Percentiles rank a stretch among this genome's conserved stretches.
Conservation (phyloP, 129 eudicot species). For the Pulicaria dysenterica region DNA sequence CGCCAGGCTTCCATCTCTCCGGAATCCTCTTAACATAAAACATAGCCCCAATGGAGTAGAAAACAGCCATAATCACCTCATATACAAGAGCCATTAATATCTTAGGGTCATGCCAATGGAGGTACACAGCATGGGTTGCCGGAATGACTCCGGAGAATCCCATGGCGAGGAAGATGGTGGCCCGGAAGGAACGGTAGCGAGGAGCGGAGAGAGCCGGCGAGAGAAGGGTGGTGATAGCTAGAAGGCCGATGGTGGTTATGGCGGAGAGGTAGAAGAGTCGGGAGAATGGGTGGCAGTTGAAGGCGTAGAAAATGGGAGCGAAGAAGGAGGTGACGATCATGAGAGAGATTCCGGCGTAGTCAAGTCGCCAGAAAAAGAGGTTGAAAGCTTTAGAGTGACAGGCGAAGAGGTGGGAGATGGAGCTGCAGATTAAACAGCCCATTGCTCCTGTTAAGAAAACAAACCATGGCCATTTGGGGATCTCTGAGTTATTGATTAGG, state of each 20-base stretch:
- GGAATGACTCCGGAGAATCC: conserved; percentile 92
- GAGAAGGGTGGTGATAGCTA: conserved; percentile 69
- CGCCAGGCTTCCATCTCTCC: conserved; percentile 89
- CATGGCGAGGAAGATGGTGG: conserved; percentile 74
- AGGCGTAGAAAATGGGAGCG: conserved; percentile 79
- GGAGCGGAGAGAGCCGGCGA: conserved; percentile 69
- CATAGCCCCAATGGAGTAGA: conserved; percentile 63
- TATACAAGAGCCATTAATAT: conserved; percentile 57
- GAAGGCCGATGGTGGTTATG: conserved; percentile 62
- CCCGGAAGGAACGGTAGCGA: conserved; percentile 71
- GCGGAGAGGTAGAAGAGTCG: conserved; percentile 71
- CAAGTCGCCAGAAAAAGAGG: conserved; percentile 84
- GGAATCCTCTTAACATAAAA: conserved; percentile 81
- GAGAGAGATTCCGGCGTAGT: conserved; percentile 86
- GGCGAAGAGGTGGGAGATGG: conserved; percentile 79
- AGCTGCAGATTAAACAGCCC: conserved; percentile 77
- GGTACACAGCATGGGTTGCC: conserved; percentile 65
- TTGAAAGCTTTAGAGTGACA: conserved; percentile 76
- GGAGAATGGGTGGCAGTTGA: conserved; percentile 62
- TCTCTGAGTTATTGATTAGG: conserved; percentile 22
- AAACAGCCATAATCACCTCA: conserved; percentile 69
- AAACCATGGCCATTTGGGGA: conserved; percentile 91
- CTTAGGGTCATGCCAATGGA: conserved; percentile 53
- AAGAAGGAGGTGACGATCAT: conserved; percentile 94
- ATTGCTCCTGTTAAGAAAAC: conserved; percentile 84